A percentile compares a stretch with the other conserved stretches of the same genome.
These are phyloP conservation scores for Hysterium pulicare DNA, from an alignment of 2,329 filamentous ascomycete species.

Conservation along the genomic window DNA sequence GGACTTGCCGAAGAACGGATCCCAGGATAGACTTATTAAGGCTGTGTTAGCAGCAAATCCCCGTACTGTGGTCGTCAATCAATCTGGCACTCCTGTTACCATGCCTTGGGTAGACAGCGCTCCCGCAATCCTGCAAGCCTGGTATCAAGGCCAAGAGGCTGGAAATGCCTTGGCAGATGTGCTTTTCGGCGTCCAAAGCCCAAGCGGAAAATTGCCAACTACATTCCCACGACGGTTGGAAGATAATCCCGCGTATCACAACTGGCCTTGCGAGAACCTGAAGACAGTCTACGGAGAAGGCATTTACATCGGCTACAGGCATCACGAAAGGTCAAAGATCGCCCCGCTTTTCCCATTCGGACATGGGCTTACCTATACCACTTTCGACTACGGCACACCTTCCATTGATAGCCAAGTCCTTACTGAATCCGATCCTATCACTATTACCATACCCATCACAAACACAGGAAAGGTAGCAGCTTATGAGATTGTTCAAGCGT, in stretches of 20 bases:
- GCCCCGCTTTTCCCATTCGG: constrained; percentile 71
- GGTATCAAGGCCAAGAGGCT: constrained; percentile 85
- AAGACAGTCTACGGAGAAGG: constrained; percentile 70
- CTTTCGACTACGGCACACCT: constrained; percentile 62
- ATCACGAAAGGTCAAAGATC: constrained; percentile 63
- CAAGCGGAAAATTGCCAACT: constrained; percentile 70
- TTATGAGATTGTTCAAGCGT: constrained; percentile 65
- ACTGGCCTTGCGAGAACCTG: constrained; percentile 69
- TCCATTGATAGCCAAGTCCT: constrained; percentile 51
- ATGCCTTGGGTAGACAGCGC: constrained; percentile 68
- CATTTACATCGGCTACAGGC: constrained; percentile 68
- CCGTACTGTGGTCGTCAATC: constrained; percentile 67
- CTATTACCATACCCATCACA: constrained; percentile 49
- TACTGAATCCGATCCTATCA: constrained; percentile 44
- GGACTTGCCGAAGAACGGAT: constrained; percentile 55
- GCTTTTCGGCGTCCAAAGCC: constrained; percentile 69
- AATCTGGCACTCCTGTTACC: constrained; percentile 69
- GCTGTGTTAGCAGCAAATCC: constrained; percentile 64
- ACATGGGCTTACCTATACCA: constrained; percentile 74
- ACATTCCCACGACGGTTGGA: constrained; percentile 61
- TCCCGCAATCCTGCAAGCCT: constrained; percentile 68
- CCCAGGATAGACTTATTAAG: constrained; percentile 61
- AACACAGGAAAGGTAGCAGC: constrained; percentile 59
- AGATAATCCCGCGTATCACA: constrained; percentile 68
- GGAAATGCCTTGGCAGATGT: constrained; percentile 78